Evolutionary conservation across 331 rosid species (phyloP).

Genomic region (Erythrophleum ivorense): DNA sequence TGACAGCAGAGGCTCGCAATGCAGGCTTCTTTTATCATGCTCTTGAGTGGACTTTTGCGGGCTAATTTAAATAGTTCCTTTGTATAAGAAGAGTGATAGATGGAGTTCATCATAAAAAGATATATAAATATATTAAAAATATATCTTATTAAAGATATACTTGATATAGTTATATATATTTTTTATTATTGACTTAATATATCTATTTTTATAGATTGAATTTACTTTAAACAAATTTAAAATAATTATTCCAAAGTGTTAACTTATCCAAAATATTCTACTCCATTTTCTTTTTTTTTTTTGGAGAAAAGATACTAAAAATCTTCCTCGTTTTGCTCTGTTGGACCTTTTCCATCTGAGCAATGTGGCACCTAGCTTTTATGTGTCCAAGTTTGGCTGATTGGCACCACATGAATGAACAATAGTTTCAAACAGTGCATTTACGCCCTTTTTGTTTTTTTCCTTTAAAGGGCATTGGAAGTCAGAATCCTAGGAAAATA

Average conservation of each 20-base stretch:
- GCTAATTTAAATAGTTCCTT: not conserved
- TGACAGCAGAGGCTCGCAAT: conserved; percentile 42
- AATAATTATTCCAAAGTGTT: conserved; percentile 27
- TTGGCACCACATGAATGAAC: conserved; percentile 42
- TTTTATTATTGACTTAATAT: not conserved
- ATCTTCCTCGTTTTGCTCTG: conserved; percentile 4
- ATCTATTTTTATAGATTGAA: not conserved
- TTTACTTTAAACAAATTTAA: not conserved
- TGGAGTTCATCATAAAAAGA: no score
- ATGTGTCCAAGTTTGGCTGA: conserved; percentile 41
- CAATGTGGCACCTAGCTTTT: conserved; percentile 40
- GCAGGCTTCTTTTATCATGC: conserved; percentile 36
- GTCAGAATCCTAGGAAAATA: conserved; percentile 45
- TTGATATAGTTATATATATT: not conserved
- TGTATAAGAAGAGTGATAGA: not conserved
- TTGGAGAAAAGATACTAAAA: not conserved
- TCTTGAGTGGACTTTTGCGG: conserved; percentile 19
- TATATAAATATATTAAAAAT: no score
- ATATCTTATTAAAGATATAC: no score
- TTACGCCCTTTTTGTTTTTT: not conserved
- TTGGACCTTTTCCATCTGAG: conserved; percentile 18
- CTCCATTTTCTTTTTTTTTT: not conserved
- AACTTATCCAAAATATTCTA: conserved; percentile 34
- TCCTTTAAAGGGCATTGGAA: conserved; percentile 40
- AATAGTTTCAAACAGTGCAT: conserved; percentile 32